phyloP scores from a whole-genome alignment of 305 asterid species.

The Striga hermonthica region DNA sequence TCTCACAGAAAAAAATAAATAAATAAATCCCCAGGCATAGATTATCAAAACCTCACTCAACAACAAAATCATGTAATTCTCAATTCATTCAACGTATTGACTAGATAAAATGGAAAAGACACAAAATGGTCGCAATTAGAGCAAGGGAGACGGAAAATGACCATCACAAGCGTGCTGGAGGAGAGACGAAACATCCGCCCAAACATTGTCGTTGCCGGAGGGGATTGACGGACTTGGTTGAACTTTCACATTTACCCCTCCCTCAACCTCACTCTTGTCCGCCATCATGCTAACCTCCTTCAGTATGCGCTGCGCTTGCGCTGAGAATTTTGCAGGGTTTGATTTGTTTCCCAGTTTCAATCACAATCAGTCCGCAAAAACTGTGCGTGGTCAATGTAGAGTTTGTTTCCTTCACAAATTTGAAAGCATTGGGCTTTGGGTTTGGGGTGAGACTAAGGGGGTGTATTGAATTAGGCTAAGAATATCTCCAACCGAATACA shows the following conservation, averaged over 20 bases:
- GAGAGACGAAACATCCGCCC: conserved; percentile 80
- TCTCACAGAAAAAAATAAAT: background rate
- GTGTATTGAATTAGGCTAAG: no score
- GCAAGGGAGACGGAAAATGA: conserved; percentile 32
- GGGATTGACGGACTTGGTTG: conserved; percentile 58
- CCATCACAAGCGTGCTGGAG: conserved; percentile 64
- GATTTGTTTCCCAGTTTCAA: conserved; percentile 13
- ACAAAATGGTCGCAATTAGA: conserved; percentile 20
- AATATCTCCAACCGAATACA: no score
- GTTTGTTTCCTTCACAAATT: no score
- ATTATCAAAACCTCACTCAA: conserved; percentile 10
- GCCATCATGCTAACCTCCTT: conserved; percentile 27
- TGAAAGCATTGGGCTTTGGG: no score
- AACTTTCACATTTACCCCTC: conserved; percentile 35
- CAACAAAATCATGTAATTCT: conserved; percentile 4
- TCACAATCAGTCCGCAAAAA: background rate
- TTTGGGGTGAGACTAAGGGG: no score
- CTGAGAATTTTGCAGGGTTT: conserved; percentile 19
- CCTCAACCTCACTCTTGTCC: conserved; percentile 36
- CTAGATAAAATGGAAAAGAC: background rate
- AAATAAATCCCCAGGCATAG: background rate
- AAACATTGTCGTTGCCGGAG: conserved; percentile 64
- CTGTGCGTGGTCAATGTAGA: no score
- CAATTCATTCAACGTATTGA: conserved; percentile 11
- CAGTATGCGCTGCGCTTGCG: conserved; percentile 14